Percentiles rank a stretch among this genome's conserved stretches.
Conservation (phyloP, 106 monocot species). For the Dendrobium nobile region DNA sequence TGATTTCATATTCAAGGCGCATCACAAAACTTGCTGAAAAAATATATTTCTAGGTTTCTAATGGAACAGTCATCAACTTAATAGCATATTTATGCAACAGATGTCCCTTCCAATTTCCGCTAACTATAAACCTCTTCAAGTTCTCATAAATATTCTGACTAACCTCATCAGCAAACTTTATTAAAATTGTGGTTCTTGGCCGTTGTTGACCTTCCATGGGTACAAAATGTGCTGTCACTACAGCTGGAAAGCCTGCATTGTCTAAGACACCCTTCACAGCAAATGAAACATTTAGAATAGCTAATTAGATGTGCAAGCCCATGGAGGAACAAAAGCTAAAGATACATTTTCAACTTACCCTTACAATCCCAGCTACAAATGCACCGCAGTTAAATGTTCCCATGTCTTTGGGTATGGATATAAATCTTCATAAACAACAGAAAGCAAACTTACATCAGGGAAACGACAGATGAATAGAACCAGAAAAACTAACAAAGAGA, state of each 20-base stretch:
- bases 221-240: conserved; percentile 96
- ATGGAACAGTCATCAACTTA: too few species aligned
- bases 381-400: conserved; percentile 96
- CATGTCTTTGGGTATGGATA: conserved; percentile 97
- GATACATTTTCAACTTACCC: conserved; percentile 26
- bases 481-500: neutral
- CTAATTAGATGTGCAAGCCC: neutral
- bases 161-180: conserved; percentile 98
- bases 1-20: too few species aligned
- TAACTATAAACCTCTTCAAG: neutral
- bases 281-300: neutral
- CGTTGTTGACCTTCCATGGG: conserved; percentile 87
- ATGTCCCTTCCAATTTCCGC: neutral
- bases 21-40: too few species aligned
- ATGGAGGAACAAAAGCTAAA: neutral
- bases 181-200: conserved; percentile 90
- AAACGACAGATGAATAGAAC: neutral
- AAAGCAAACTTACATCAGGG: neutral
- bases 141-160: conserved; percentile 2
- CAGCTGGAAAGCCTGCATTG: conserved; percentile 87
- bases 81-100: too few species aligned
- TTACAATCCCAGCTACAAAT: conserved; percentile 97
- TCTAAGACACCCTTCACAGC: conserved; percentile 79
- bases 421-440: conserved; percentile 43
- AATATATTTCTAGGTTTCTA: too few species aligned